Conservation (phyloP, 176 grass and related monocot genomes). For the Juncus effusus region DNA sequence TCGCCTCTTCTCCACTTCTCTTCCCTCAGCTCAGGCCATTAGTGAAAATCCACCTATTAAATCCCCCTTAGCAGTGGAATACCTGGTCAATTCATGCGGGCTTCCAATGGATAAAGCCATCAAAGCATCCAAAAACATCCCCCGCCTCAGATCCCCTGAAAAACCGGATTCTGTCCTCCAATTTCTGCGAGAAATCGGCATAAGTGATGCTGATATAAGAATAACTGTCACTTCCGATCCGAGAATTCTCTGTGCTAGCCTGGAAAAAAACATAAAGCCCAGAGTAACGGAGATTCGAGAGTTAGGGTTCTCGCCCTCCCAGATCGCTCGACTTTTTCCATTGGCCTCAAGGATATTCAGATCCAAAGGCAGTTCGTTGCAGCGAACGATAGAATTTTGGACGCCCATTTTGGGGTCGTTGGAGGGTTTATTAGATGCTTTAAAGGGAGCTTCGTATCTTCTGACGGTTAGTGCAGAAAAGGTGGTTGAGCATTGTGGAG, state of each 20-base stretch:
- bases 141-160: background rate
- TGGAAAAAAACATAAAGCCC: slow-evolving; percentile 5
- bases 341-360: background rate
- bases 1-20: background rate
- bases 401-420: slow-evolving; percentile 16
- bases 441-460: background rate
- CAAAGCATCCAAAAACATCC: background rate
- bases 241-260: background rate
- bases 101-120: background rate
- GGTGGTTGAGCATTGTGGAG: slow-evolving; percentile 21
- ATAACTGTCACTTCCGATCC: background rate
- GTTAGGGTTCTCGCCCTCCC: slow-evolving; percentile 3
- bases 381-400: slow-evolving; percentile 28
- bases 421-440: background rate
- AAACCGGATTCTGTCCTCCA: slow-evolving; percentile 12
- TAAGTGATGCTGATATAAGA: background rate
- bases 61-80: background rate
- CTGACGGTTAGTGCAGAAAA: slow-evolving; percentile 4
- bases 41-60: background rate
- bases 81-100: slow-evolving; percentile 4
- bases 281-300: background rate
- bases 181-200: background rate
- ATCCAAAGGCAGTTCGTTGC: background rate
- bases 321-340: background rate
- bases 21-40: no score